Percentiles rank a stretch among this genome's conserved stretches.
These are phyloP conservation scores for Mortierella alpina DNA, from an alignment of 192 early-diverging fungal genomes.

Conservation along the genomic window DNA sequence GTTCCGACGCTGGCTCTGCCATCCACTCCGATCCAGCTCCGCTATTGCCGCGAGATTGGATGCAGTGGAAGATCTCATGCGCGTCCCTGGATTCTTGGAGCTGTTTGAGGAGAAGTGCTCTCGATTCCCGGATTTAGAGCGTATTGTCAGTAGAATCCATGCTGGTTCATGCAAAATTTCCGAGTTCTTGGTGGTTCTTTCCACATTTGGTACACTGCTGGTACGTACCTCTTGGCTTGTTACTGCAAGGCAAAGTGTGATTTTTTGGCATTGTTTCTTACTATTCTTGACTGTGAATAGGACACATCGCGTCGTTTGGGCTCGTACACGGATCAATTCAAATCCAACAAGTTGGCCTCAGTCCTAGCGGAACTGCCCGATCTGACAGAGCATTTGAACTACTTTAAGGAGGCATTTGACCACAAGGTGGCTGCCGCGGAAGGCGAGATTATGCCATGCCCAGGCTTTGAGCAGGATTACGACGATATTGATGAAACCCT, in stretches of 20 bases:
- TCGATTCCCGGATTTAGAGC: slow-evolving; percentile 87
- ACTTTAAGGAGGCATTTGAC: slow-evolving; percentile 83
- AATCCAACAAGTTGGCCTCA: slow-evolving; percentile 61
- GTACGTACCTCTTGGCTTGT: slow-evolving; percentile 51
- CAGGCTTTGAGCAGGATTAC: slow-evolving; percentile 83
- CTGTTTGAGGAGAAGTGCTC: slow-evolving; percentile 57
- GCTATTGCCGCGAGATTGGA: slow-evolving; percentile 90
- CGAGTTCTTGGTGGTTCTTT: slow-evolving; percentile 82
- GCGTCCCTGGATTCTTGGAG: slow-evolving; percentile 60
- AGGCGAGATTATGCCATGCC: slow-evolving; percentile 71
- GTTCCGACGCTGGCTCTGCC: slow-evolving; percentile 87
- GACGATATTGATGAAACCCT: slow-evolving; percentile 73
- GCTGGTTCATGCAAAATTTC: slow-evolving; percentile 84
- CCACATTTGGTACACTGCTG: slow-evolving; percentile 62
- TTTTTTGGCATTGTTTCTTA: background rate
- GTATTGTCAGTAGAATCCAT: slow-evolving; percentile 91
- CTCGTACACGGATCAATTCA: slow-evolving; percentile 57
- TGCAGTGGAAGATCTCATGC: slow-evolving; percentile 85
- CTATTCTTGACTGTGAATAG: slow-evolving; percentile 16
- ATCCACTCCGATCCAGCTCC: slow-evolving; percentile 76
- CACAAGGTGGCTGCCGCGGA: slow-evolving; percentile 65
- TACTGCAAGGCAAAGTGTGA: background rate
- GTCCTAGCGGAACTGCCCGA: slow-evolving; percentile 65
- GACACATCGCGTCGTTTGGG: slow-evolving; percentile 50
- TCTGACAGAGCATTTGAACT: slow-evolving; percentile 70